Conservation (phyloP, 179 eudicot species). For the Sideroxylon spinosum region DNA sequence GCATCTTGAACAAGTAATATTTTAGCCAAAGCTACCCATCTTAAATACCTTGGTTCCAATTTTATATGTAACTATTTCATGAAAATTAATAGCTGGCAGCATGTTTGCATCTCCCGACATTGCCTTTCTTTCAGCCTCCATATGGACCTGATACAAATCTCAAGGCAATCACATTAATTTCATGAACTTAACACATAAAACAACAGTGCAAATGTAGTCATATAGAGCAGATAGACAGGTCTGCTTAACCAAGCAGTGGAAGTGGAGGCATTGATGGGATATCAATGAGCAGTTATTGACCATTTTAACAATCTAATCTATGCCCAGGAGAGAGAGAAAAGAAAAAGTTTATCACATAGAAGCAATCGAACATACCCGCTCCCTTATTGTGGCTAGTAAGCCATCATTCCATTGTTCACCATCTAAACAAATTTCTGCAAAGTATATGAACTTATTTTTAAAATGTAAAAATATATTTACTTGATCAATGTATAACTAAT, state of each 20-base stretch:
- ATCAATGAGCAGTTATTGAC: too few relatives aligned
- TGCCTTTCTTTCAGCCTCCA: constrained; percentile 91
- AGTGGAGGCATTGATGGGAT: background rate
- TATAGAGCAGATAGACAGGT: background rate
- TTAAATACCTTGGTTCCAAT: constrained; percentile 80
- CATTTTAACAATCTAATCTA: background rate
- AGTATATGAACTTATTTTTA: constrained; percentile 1
- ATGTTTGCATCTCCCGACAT: constrained; percentile 46
- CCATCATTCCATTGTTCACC: constrained; percentile 99
- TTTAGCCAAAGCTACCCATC: background rate
- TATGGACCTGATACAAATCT: constrained; percentile 67
- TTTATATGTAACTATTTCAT: constrained; percentile 74
- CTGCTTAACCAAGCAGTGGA: constrained; percentile 5
- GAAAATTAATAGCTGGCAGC: constrained; percentile 40
- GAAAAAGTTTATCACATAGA: background rate
- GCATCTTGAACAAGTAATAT: background rate
- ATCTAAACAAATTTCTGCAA: constrained; percentile 71
- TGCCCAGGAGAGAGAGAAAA: background rate
- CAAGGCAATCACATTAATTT: constrained; percentile 14
- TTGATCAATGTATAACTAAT: background rate
- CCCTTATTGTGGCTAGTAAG: constrained; percentile 87
- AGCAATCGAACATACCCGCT: constrained; percentile 52
- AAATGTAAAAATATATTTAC: background rate
- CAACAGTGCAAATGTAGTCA: background rate
- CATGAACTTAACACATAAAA: background rate